Base-by-base conservation (phyloP, 768 basidiomycete genomes). In the Porphyrellus cyaneotinctus region DNA sequence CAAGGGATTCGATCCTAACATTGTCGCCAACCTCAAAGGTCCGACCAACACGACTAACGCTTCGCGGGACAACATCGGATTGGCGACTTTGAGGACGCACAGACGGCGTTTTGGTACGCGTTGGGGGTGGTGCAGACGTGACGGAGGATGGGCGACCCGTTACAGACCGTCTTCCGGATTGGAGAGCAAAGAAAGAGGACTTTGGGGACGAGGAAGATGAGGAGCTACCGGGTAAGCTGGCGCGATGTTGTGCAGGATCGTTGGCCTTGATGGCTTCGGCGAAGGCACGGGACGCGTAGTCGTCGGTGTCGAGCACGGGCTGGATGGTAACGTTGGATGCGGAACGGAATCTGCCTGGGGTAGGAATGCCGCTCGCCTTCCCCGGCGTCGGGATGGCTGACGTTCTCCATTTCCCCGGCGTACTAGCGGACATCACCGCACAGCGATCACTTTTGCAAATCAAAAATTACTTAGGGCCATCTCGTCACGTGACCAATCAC, bases 1-100 rank as follows among this genome's bases (percentile, higher is more conserved):
- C 93, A 41, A 92, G 78, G 11, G 87, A 89, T 62, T 93, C 91
- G 39, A 97, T 87, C 58, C 88, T 75, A 33, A 97, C 94, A 59
- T 77, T 81, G 62, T 94, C 91, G 3, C 91, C 94, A 6, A 88
- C 74, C 10, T 85, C 81, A 53, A 87, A 87, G 3, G 70, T 50
- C 57, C 74, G 70, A 7, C 71, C 71, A 11, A 73, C 62, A 48
- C 82, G 75, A 59, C 76, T 77, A 17, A 74, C 61, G 58, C 73
- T 73, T 57, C 79, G 78, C 17, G 66, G 59, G 58, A 78, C 75
- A 4, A 72, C 71, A 58, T 90, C 88, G 8, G 87, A 85, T 45
- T 82, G 79, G 20, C 89, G 81, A 60, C 86, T 88, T 13, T 75
- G 68, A 7, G 88, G 81, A 38, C 87, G 80, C 51, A 75, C 73